Conservation (phyloP, 2,329 filamentous ascomycete species). For the Aspergillus calidoustus region DNA sequence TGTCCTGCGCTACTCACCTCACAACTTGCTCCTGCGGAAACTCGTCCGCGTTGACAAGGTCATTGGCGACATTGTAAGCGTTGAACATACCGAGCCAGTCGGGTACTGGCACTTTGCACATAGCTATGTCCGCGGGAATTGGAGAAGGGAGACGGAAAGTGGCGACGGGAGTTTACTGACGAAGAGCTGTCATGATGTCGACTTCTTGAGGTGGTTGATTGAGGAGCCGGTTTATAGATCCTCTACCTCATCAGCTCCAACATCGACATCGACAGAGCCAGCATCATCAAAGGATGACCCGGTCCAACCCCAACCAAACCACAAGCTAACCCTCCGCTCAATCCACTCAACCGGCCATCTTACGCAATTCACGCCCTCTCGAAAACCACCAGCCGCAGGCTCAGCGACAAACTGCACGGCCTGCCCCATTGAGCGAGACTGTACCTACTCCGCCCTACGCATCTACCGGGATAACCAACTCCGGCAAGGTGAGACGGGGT, state of each 20-base stretch:
- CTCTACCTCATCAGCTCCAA: constrained; percentile 46
- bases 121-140: constrained; percentile 89
- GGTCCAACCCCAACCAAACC: not conserved
- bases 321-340: constrained; percentile 35
- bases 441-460: constrained; percentile 82
- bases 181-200: constrained; percentile 96
- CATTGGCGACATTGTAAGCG: constrained; percentile 82
- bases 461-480: constrained; percentile 77
- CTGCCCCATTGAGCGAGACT: constrained; percentile 74
- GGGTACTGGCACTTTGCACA: constrained; percentile 97
- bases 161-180: constrained; percentile 81
- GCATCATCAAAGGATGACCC: not conserved
- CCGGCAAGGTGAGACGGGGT: constrained; percentile 68
- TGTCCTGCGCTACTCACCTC: constrained; percentile 89
- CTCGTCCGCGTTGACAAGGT: constrained; percentile 74
- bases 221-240: constrained; percentile 52
- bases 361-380: constrained; percentile 74
- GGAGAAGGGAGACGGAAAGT: constrained; percentile 77
- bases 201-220: constrained; percentile 88
- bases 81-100: constrained; percentile 92
- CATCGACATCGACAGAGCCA: not conserved
- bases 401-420: constrained; percentile 83
- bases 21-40: constrained; percentile 83
- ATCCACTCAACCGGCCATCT: constrained; percentile 78
- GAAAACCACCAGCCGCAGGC: constrained; percentile 78